Evolutionary conservation across 441 rosid genomes (phyloP), one percentile per base, ranked within the genome.

Genomic region (Eutrema salsugineum): DNA sequence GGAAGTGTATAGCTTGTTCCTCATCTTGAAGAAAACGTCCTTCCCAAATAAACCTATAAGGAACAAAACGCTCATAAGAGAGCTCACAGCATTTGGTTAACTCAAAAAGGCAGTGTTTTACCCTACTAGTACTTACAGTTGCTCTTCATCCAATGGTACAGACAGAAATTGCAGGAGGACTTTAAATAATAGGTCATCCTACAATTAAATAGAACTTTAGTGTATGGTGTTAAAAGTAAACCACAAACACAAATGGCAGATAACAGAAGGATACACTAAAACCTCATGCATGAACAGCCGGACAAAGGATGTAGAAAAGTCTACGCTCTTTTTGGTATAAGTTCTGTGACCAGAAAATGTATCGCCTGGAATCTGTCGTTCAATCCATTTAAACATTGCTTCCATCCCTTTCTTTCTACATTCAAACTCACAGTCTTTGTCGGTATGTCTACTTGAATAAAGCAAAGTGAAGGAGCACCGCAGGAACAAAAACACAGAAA

Each of bases 181-280:
- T 78, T 84, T 85, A 80, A 94, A 92, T 73, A 94, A 77, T 27
- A 88, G 17, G 73, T 92, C 98, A 70, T 92, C 99, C 99, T 94
- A 74, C 73, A 83, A 15, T 70, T 70, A 42, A 63, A 75, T 2
- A 72, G 16, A 50, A 11, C 43, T 70, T 48, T 40, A 57, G 10
- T 49, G 50, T 17, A 69, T 24, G 65, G 57, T 55, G 7, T 19
- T 44, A 19, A 55, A 5, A 40, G 11, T 28, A 75, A 63, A 15
- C 20, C 51, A 27, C 16, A 44, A 39, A 55, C 11, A 19, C 38
- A 7, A 19, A 66, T 51, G 38, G 54, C 19, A 50, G 11, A 44
- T 64, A 57, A 57, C 40, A 57, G 40, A 63, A 49, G 8, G 46
- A 50, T 39, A 43, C 24, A 63, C 64, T 61, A 85, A 73, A 71